Base-by-base conservation (phyloP, 345 rosid species). In the Combretum micranthum region DNA sequence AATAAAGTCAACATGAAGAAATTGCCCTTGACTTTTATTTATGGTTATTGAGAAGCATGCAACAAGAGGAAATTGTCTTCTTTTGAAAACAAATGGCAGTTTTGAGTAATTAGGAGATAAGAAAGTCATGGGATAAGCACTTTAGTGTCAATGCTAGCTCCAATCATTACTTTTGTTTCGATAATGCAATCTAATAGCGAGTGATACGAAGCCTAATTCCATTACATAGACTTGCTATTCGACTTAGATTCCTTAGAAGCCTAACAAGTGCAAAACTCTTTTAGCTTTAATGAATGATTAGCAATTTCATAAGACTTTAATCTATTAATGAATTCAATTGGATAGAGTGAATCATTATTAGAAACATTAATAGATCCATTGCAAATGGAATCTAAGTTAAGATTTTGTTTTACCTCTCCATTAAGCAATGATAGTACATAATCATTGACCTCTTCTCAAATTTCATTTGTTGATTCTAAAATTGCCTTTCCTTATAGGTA, bases 241-340 rank as follows among this genome's bases (percentile, higher is more conserved):
- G 57, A 12, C 44, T 64, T 42, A 64, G 9, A 48, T 64, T 57
- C 13, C 69, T 22, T 0, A 57, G 16, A 4, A 50, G 26, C 18
- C 50, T 64, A 3, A 57, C 18, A 3, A 17, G 47, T 4, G 46
- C 20, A 0, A 32, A 0, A n/a, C n/a, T 50, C 18, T 50, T 58
- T 19, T 20, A 23, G 23, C 7, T 0, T 12, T 4, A 49, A 1
- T 48, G 18, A 18, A 48, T 48, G 52, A 4, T n/a, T 48, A 14
- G 21, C 18, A 1, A 48, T n/a, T 12, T 13, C 52, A 12, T 10
- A 2, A 9, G 13, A 48, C 3, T 48, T 48, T 21, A 48, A 48
- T 10, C 18, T 48, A 20, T 48, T 48, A 12, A 48, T 2, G 6
- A 48, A 48, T 15, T 48, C 4, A 48, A 21, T 17, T 13, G 21